phyloP scores from a whole-genome alignment of 23 red algal species.

The Chondrus crispus region DNA sequence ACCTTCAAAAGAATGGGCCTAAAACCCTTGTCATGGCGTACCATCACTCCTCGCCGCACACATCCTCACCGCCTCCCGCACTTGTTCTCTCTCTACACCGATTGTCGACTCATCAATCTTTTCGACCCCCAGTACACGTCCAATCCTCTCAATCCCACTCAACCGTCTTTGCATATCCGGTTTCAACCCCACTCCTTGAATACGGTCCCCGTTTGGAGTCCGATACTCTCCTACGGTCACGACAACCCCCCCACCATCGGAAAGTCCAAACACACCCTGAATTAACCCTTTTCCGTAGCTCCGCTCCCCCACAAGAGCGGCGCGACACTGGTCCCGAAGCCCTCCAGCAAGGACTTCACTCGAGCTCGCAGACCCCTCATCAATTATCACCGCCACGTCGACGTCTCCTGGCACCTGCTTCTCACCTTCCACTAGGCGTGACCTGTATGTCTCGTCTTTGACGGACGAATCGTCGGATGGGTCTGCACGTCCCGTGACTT shows the following conservation, averaged over 20 bases:
- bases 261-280: conserved; percentile 80
- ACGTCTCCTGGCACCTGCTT: background rate
- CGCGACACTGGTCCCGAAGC: conserved; percentile 83
- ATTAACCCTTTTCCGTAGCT: conserved; percentile 96
- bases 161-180: conserved; percentile 24
- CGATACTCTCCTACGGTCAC: conserved; percentile 77
- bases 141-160: background rate
- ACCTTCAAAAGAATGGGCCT: no score
- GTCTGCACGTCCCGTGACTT: conserved; percentile 7
- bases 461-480: background rate
- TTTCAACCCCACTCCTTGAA: conserved; percentile 45
- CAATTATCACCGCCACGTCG: conserved; percentile 75
- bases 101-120: conserved; percentile 16
- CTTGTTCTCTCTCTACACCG: background rate
- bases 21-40: no score
- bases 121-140: conserved; percentile 24
- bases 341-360: conserved; percentile 90
- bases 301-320: conserved; percentile 53
- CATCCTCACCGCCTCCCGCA: conserved; percentile 6
- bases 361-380: conserved; percentile 73
- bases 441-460: conserved; percentile 24
- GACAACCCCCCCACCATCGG: conserved; percentile 73
- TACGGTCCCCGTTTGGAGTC: conserved; percentile 63
- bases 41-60: no score
- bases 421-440: conserved; percentile 37